These are phyloP conservation scores for Fragilaria radians DNA, from an alignment of 108 stramenopile genomes.

Conservation along the genomic window DNA sequence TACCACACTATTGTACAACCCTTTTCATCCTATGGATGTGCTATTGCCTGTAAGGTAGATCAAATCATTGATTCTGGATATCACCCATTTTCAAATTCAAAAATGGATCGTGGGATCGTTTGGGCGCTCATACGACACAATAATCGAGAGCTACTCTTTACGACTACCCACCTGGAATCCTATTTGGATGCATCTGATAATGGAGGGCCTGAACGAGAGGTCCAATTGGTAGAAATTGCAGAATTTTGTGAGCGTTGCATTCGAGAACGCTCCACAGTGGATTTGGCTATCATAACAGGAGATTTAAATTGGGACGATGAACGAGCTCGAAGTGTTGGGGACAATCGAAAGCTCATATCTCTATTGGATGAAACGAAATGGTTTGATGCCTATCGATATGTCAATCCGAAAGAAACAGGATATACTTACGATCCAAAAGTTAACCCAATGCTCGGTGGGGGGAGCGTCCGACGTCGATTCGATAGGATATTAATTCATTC, in stretches of 20 bases:
- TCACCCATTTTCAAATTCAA: slow-evolving; percentile 23
- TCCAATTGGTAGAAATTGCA: slow-evolving; percentile 27
- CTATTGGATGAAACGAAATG: slow-evolving; percentile 10
- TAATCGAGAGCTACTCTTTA: slow-evolving; percentile 7
- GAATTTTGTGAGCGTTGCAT: slow-evolving; percentile 32
- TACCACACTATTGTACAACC: slow-evolving; percentile 35
- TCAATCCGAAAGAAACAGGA: slow-evolving; percentile 15
- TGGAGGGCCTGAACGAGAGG: slow-evolving; percentile 34
- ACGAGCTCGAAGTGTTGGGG: slow-evolving; percentile 17
- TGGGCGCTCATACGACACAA: slow-evolving; percentile 19
- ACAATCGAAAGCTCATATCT: slow-evolving; percentile 14
- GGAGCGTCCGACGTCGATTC: slow-evolving; percentile 48
- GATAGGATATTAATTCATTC: slow-evolving; percentile 32
- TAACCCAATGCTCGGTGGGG: slow-evolving; percentile 47
- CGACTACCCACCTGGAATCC: slow-evolving; percentile 60
- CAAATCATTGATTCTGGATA: slow-evolving; percentile 21
- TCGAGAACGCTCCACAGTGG: slow-evolving; percentile 10
- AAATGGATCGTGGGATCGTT: slow-evolving; percentile 42
- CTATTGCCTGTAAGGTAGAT: slow-evolving; percentile 25
- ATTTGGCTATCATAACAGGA: slow-evolving; percentile 40
- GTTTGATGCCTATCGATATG: slow-evolving; percentile 42
- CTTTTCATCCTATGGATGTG: slow-evolving; percentile 27
- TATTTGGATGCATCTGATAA: slow-evolving; percentile 14
- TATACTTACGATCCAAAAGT: slow-evolving; percentile 53
- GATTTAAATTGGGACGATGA: slow-evolving; percentile 77